These are phyloP conservation scores for Didymella exigua DNA, from an alignment of 2,329 filamentous ascomycete genomes.

Conservation along the genomic window DNA sequence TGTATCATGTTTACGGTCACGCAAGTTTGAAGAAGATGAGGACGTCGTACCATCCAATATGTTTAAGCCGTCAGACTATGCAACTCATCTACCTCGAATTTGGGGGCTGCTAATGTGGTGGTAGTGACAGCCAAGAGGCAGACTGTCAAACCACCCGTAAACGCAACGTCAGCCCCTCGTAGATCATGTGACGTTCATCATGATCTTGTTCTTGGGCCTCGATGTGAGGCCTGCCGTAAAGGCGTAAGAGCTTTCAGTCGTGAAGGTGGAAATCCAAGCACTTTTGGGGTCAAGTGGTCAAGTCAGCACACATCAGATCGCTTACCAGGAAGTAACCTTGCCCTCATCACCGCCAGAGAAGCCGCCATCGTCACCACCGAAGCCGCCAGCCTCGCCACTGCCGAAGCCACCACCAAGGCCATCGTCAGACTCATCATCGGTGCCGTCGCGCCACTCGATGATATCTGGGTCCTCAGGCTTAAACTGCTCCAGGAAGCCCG, in stretches of 20 bases:
- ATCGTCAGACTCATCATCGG: slow-evolving; percentile 44
- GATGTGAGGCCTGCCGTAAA: background rate
- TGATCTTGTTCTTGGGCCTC: background rate
- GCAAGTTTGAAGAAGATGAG: background rate
- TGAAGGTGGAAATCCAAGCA: background rate
- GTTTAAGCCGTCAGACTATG: background rate
- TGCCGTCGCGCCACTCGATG: slow-evolving; percentile 61
- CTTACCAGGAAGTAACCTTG: slow-evolving; percentile 40
- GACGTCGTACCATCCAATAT: background rate
- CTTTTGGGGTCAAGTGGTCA: background rate
- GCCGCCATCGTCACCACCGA: slow-evolving; percentile 16
- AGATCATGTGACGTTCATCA: slow-evolving; percentile 1
- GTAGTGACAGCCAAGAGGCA: slow-evolving; percentile 15
- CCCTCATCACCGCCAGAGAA: slow-evolving; percentile 26
- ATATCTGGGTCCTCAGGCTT: slow-evolving; percentile 62
- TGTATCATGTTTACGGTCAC: no score
- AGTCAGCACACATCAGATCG: background rate
- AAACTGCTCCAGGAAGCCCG: slow-evolving; percentile 76
- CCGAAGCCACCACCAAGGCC: slow-evolving; percentile 26
- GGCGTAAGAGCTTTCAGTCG: no score
- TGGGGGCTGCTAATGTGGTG: slow-evolving; percentile 10
- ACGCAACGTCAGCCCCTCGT: slow-evolving; percentile 4
- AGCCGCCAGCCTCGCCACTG: slow-evolving; percentile 7
- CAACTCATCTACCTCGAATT: slow-evolving; percentile 16
- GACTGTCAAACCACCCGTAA: slow-evolving; percentile 23